These are phyloP conservation scores for Acacia concinna DNA, from an alignment of 331 rosid species.

Conservation along the genomic window DNA sequence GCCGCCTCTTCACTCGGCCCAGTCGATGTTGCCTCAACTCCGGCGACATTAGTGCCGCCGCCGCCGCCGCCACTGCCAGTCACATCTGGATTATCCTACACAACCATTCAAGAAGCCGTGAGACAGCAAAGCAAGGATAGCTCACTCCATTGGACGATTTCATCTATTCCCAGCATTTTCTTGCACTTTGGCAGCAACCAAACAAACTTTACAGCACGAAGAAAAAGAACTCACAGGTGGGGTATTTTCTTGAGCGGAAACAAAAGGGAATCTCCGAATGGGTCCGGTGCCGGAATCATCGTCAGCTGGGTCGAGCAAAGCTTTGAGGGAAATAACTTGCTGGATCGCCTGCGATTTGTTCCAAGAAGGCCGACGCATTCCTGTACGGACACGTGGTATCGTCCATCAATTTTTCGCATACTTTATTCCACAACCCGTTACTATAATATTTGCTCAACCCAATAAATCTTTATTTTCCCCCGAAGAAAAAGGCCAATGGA, in stretches of 20 bases:
- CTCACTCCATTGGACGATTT: neutral
- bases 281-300: constrained; percentile 66
- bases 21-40: constrained; percentile 47
- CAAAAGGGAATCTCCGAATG: constrained; percentile 41
- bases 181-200: constrained; percentile 25
- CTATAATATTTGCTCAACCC: constrained; percentile 10
- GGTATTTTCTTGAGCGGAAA: constrained; percentile 32
- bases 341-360: constrained; percentile 99
- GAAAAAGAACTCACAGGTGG: constrained; percentile 20
- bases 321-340: constrained; percentile 93
- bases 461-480: neutral
- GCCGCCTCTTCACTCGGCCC: constrained; percentile 48
- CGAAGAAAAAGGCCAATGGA: constrained; percentile 17
- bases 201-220: constrained; percentile 26
- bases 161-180: neutral
- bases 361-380: constrained; percentile 99
- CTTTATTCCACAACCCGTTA: neutral
- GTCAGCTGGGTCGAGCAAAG: constrained; percentile 78
- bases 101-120: constrained; percentile 1
- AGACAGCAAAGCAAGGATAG: neutral
- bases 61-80: constrained; percentile 34
- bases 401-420: neutral
- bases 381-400: constrained; percentile 85
- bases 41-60: constrained; percentile 37
- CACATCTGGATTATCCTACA: constrained; percentile 54